Conservation (phyloP, 2,329 filamentous ascomycete genomes). For the Colletotrichum shisoi region DNA sequence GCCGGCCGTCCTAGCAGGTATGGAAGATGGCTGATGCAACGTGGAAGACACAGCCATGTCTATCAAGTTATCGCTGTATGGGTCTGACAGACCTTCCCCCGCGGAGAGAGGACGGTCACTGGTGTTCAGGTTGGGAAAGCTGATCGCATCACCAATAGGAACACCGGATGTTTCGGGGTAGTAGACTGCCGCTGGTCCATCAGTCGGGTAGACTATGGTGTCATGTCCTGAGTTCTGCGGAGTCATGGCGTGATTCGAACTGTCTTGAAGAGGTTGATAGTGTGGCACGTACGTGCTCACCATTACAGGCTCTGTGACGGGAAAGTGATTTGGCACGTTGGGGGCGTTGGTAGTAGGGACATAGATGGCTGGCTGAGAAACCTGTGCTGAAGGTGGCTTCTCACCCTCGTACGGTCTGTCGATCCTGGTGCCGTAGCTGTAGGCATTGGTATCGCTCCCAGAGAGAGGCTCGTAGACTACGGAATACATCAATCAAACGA, state of each 20-base stretch:
- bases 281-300: conserved; percentile 46
- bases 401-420: conserved; percentile 48
- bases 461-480: conserved; percentile 50
- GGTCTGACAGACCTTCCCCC: conserved; percentile 18
- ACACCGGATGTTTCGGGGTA: conserved; percentile 36
- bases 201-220: conserved; percentile 52
- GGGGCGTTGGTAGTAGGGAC: conserved; percentile 43
- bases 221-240: conserved; percentile 48
- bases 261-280: conserved; percentile 52
- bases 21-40: conserved; percentile 13
- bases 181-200: conserved; percentile 43
- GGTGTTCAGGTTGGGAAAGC: background rate
- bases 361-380: conserved; percentile 32
- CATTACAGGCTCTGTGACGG: conserved; percentile 45
- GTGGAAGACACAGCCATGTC: conserved; percentile 16
- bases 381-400: conserved; percentile 41
- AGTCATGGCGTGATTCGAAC: conserved; percentile 39
- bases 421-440: conserved; percentile 45
- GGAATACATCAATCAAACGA: conserved; percentile 1
- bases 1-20: conserved; percentile 11
- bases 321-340: conserved; percentile 44
- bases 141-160: background rate
- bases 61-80: conserved; percentile 25
- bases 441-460: conserved; percentile 38
- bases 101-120: conserved; percentile 3